phyloP scores from a whole-genome alignment of 1,284 basidiomycete genomes.

The Sporisorium graminicola region DNA sequence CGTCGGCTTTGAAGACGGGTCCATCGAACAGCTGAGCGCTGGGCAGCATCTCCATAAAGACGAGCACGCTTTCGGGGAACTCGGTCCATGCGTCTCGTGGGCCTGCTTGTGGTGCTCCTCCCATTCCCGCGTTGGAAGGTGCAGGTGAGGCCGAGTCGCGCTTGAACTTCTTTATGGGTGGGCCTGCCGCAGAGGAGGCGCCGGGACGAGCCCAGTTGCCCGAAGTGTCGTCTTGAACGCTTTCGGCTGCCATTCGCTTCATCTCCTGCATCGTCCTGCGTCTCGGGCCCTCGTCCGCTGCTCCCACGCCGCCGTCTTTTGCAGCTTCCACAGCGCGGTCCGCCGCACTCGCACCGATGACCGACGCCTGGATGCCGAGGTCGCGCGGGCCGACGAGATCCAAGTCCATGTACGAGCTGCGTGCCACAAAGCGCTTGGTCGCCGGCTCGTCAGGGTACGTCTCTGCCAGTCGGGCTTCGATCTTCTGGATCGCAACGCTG shows the following conservation, averaged over 20 bases:
- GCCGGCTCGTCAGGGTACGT: slow-evolving; percentile 87
- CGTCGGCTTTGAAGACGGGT: slow-evolving; percentile 52
- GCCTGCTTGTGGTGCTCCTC: not conserved
- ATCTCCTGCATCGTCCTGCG: slow-evolving; percentile 60
- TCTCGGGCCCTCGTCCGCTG: slow-evolving; percentile 41
- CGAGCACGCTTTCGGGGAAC: slow-evolving; percentile 50
- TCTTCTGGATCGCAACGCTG: slow-evolving; percentile 85
- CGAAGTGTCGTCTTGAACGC: slow-evolving; percentile 68
- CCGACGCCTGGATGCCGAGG: slow-evolving; percentile 76
- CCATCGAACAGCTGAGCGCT: slow-evolving; percentile 53
- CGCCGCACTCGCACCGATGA: slow-evolving; percentile 42
- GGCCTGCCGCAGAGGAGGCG: slow-evolving; percentile 66
- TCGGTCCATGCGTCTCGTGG: slow-evolving; percentile 35
- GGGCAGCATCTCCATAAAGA: slow-evolving; percentile 58
- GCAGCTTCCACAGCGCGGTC: slow-evolving; percentile 49
- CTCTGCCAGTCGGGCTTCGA: slow-evolving; percentile 88
- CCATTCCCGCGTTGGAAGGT: slow-evolving; percentile 4
- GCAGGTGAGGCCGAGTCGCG: slow-evolving; percentile 72
- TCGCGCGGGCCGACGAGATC: slow-evolving; percentile 91
- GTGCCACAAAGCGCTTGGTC: slow-evolving; percentile 89
- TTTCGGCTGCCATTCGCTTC: slow-evolving; percentile 54
- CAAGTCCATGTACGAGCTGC: slow-evolving; percentile 86
- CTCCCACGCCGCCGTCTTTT: slow-evolving; percentile 26
- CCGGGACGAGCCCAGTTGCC: slow-evolving; percentile 42
- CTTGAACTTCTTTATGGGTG: slow-evolving; percentile 59